These are phyloP conservation scores for Picea engelmannii DNA, from an alignment of 83 land plant genomes.

Conservation along the genomic window DNA sequence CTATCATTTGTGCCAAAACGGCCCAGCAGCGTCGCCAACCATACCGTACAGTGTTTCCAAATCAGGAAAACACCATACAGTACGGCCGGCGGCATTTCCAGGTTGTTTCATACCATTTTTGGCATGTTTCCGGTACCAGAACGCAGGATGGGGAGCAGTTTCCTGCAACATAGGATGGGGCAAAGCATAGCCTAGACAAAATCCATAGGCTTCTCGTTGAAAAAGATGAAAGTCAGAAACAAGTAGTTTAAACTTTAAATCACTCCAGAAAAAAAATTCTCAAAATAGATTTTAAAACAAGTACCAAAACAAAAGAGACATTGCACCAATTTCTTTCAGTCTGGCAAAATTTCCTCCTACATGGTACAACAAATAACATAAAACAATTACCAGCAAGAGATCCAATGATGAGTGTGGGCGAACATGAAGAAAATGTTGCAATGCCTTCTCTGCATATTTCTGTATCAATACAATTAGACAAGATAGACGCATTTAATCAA, in stretches of 20 bases:
- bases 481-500: background rate
- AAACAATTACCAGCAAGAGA: constrained; percentile 64
- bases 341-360: background rate
- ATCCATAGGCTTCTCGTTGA: too few species aligned
- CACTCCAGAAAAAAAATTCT: background rate
- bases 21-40: too few species aligned
- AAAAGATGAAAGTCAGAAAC: too few species aligned
- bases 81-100: too few species aligned
- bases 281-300: background rate
- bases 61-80: too few species aligned
- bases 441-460: constrained; percentile 77
- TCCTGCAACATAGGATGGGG: too few species aligned
- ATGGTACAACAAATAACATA: background rate
- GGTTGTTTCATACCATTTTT: too few species aligned
- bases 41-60: too few species aligned
- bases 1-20: too few species aligned
- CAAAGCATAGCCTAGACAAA: too few species aligned
- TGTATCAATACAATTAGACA: constrained; percentile 28
- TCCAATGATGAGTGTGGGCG: constrained; percentile 46
- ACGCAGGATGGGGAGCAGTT: too few species aligned
- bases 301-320: background rate
- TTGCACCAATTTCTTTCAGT: background rate
- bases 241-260: background rate
- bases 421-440: constrained; percentile 66
- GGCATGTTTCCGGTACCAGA: too few species aligned